A percentile compares a stretch with the other conserved stretches of the same genome.
Conservation (phyloP, 2,329 filamentous ascomycete genomes). For the Aureobasidium sp. region DNA sequence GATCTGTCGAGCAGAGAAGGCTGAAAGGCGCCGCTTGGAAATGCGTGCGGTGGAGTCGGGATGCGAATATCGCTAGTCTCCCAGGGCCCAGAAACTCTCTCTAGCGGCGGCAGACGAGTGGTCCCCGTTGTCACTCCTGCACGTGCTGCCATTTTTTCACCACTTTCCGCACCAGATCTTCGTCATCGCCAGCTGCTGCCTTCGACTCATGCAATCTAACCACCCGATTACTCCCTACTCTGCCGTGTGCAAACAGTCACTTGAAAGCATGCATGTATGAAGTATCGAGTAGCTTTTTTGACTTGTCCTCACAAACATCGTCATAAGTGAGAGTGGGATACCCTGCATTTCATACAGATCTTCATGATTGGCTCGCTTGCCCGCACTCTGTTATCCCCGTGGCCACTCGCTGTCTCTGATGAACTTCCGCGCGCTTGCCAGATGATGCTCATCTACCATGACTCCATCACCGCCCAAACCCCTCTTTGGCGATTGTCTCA, state of each 20-base stretch:
- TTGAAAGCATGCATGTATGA: background rate
- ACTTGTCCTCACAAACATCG: background rate
- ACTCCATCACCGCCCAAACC: background rate
- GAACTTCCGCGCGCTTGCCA: background rate
- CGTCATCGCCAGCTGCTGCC: background rate
- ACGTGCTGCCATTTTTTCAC: background rate
- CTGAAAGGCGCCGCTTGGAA: conserved; percentile 1
- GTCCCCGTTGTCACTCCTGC: background rate
- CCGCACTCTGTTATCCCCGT: background rate
- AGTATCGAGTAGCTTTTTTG: background rate
- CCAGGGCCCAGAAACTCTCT: background rate
- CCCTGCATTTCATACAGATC: background rate
- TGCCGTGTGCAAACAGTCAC: background rate
- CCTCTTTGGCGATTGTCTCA: background rate
- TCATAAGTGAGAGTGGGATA: background rate
- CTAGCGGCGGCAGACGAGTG: background rate
- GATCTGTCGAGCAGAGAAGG: background rate
- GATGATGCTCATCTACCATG: background rate
- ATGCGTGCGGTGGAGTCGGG: background rate
- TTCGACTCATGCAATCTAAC: background rate
- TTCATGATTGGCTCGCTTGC: conserved; percentile 5
- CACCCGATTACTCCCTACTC: background rate
- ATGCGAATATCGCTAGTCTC: background rate
- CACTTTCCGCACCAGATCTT: background rate
- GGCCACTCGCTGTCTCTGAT: background rate